Evolutionary conservation across 768 basidiomycete genomes (phyloP).

Genomic region (Suillus spraguei): DNA sequence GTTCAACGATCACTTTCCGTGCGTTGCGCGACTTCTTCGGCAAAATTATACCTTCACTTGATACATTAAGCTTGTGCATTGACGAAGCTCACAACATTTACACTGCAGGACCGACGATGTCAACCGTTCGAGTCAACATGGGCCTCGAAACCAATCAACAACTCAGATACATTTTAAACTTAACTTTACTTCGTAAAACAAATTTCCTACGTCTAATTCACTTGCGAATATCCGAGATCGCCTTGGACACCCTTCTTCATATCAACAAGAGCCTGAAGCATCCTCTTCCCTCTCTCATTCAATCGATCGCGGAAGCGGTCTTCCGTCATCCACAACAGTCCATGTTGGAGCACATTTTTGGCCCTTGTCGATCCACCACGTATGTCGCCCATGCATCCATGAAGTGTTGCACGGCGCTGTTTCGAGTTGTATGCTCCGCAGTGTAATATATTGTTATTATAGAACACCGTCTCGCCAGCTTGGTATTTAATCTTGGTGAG

Average conservation of each 20-base stretch:
- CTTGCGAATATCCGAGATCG: conserved; percentile 54
- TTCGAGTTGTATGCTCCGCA: conserved; percentile 63
- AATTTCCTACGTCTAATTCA: background rate
- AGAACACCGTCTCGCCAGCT: conserved; percentile 81
- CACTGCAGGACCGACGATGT: background rate
- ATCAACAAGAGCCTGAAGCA: conserved; percentile 59
- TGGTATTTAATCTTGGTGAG: background rate
- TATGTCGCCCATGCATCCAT: conserved; percentile 65
- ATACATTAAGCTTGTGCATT: too few relatives aligned
- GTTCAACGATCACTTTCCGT: too few relatives aligned
- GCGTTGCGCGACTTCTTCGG: too few relatives aligned
- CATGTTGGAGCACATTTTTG: conserved; percentile 76
- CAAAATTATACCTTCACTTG: too few relatives aligned
- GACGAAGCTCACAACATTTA: too few relatives aligned
- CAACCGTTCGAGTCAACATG: too few relatives aligned
- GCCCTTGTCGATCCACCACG: conserved; percentile 65
- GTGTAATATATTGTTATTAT: conserved; percentile 79
- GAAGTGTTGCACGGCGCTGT: conserved; percentile 62
- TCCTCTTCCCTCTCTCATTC: conserved; percentile 46
- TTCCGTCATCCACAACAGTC: conserved; percentile 68
- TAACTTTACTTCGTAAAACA: background rate
- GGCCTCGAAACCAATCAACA: background rate
- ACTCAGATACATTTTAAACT: background rate
- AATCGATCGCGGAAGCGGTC: conserved; percentile 48
- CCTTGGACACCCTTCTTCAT: conserved; percentile 48